Conservation (phyloP, 805 yeast genomes). For the Candida mattraensis region DNA sequence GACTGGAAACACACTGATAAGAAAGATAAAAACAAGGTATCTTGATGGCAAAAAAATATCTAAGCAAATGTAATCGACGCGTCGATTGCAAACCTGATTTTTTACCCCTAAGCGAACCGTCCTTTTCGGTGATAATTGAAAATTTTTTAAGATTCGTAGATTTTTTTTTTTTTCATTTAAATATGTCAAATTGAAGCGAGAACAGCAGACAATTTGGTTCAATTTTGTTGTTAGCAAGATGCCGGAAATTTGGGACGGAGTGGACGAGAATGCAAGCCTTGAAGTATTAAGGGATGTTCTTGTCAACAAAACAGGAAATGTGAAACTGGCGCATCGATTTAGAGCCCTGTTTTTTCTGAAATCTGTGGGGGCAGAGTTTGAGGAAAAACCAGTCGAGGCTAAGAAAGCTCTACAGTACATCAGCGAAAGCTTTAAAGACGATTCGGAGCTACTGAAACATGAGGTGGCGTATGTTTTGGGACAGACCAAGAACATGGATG, state of each 20-base stretch:
- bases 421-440: constrained; percentile 77
- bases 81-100: constrained; percentile 5
- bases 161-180: constrained; percentile 2
- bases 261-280: constrained; percentile 37
- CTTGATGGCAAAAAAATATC: background rate
- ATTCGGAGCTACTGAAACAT: constrained; percentile 89
- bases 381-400: constrained; percentile 52
- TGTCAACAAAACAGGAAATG: constrained; percentile 62
- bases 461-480: constrained; percentile 98
- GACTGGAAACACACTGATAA: too few species aligned
- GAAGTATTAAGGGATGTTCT: constrained; percentile 74
- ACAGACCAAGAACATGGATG: constrained; percentile 81
- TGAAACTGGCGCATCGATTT: constrained; percentile 81
- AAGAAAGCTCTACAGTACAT: constrained; percentile 74
- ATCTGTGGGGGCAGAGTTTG: constrained; percentile 76
- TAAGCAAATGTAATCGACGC: constrained; percentile 6
- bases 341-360: constrained; percentile 92
- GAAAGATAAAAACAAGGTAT: background rate
- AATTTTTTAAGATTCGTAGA: constrained; percentile 1
- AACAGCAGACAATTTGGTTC: constrained; percentile 3
- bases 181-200: background rate
- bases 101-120: constrained; percentile 1
- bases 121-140: constrained; percentile 12
- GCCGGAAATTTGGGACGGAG: constrained; percentile 22
- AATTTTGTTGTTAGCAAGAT: constrained; percentile 5